Base-by-base conservation (phyloP, 2,329 filamentous ascomycete species). In the Pestalotiopsis sp. region DNA sequence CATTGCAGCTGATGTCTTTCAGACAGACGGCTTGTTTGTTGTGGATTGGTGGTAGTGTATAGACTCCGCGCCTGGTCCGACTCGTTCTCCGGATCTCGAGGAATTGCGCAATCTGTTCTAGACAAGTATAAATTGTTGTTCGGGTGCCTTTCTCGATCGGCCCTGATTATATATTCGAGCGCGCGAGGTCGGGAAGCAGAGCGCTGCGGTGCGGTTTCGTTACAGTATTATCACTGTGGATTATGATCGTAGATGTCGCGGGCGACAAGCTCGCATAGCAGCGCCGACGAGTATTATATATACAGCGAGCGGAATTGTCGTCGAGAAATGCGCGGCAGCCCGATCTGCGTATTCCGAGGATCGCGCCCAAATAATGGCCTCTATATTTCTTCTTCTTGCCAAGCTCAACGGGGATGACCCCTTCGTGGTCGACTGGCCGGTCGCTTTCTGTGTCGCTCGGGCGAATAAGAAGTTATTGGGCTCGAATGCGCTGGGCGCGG, bases 1-100 rank as follows among this genome's bases (percentile, higher is more conserved):
- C 77, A 81, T 81, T 48, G 66, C 40, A 11, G n/a, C 13, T 39
- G 26, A 6, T 58, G 26, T 26, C 3, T 24, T n/a, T n/a, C 2
- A 4, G 5, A 3, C 44, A n/a, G 7, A 20, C 44, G 17, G 17
- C 5, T n/a, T n/a, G 7, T 52, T 52, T 24, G 17, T 52, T 52
- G 44, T n/a, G 14, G 20, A 52, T n/a, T 52, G 44, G n/a, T 52
- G 44, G n/a, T 52, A n/a, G 13, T 44, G 13, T 52, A 52, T 52
- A n/a, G 7, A n/a, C 9, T n/a, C 14, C 2, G 44, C 14, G 44
- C 44, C 44, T 6, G n/a, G 44, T 52, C 44, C 13, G 9, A 7
- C 17, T 52, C 44, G 44, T 52, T 52, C 44, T 17, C 17, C 44
- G 44, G 44, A n/a, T 52, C 14, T 52, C 17, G 44, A 6, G 44